phyloP scores from a whole-genome alignment of 176 grass and related monocot species.

The Dactylis glomerata region DNA sequence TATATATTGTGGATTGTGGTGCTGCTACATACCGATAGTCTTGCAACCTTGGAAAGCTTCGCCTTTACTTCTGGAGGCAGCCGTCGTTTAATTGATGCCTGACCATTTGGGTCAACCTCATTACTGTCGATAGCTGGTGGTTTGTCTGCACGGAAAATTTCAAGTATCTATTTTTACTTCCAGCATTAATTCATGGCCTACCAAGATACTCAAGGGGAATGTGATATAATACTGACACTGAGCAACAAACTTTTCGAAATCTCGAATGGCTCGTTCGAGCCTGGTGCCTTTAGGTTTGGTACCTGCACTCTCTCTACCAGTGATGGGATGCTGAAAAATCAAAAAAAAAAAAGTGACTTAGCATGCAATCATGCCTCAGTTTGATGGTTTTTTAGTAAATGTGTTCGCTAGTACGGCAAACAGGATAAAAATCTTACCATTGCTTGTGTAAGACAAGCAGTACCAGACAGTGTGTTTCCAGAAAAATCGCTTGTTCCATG shows the following conservation, averaged over 20 bases:
- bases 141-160: slow-evolving; percentile 65
- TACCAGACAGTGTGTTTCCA: slow-evolving; percentile 43
- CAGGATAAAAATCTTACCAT: slow-evolving; percentile 36
- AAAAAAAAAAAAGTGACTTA: slow-evolving; percentile 22
- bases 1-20: slow-evolving; percentile 10
- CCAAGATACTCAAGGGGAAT: slow-evolving; percentile 10
- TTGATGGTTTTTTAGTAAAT: slow-evolving; percentile 12
- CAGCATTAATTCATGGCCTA: slow-evolving; percentile 1
- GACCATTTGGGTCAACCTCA: slow-evolving; percentile 67
- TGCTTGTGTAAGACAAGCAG: slow-evolving; percentile 56
- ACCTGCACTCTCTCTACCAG: slow-evolving; percentile 66
- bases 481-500: slow-evolving; percentile 45
- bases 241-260: slow-evolving; percentile 85
- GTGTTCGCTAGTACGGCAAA: background rate
- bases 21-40: slow-evolving; percentile 79
- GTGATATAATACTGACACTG: slow-evolving; percentile 62
- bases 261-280: slow-evolving; percentile 91
- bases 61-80: slow-evolving; percentile 89
- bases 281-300: slow-evolving; percentile 89
- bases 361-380: background rate
- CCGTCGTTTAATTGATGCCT: slow-evolving; percentile 77
- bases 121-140: slow-evolving; percentile 69
- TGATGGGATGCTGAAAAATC: slow-evolving; percentile 47
- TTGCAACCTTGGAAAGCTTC: slow-evolving; percentile 98
- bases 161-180: slow-evolving; percentile 38